phyloP scores from a whole-genome alignment of 306 rosid species.

The Vigna reflexopilosa region DNA sequence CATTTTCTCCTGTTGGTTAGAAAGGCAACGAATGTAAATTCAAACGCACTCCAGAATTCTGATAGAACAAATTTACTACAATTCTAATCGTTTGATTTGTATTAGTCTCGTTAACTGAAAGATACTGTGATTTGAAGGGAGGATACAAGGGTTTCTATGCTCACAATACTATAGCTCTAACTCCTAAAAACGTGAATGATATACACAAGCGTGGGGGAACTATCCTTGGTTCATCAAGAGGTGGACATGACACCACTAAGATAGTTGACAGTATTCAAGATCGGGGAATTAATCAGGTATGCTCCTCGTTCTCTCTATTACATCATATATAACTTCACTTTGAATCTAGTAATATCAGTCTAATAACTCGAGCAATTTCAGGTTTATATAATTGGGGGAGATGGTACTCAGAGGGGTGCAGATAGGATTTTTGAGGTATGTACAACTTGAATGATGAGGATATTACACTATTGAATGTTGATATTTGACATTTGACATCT shows the following conservation, averaged over 20 bases:
- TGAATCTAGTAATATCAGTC: slow-evolving; percentile 13
- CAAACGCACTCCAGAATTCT: slow-evolving; percentile 43
- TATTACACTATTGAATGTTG: slow-evolving; percentile 6
- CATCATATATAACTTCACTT: not conserved
- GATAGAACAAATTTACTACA: not conserved
- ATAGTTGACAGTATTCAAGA: slow-evolving; percentile 97
- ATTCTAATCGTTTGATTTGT: not conserved
- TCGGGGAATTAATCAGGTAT: slow-evolving; percentile 92
- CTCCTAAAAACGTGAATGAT: slow-evolving; percentile 86
- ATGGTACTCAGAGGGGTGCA: slow-evolving; percentile 98
- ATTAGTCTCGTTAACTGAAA: slow-evolving; percentile 2
- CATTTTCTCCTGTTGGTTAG: not conserved
- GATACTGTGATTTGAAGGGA: slow-evolving; percentile 63
- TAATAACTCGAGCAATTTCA: slow-evolving; percentile 43
- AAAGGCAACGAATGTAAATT: slow-evolving; percentile 1
- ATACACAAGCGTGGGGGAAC: slow-evolving; percentile 99
- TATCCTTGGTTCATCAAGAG: slow-evolving; percentile 87
- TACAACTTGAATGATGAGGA: slow-evolving; percentile 8
- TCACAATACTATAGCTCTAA: slow-evolving; percentile 66
- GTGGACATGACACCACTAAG: slow-evolving; percentile 88
- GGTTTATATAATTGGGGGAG: slow-evolving; percentile 99
- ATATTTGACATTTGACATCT: not conserved
- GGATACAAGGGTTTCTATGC: slow-evolving; percentile 97
- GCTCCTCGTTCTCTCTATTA: slow-evolving; percentile 23
- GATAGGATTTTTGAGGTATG: slow-evolving; percentile 84